Base-by-base conservation (phyloP, 352 stramenopile genomes). In the Thalassiosira hispida region DNA sequence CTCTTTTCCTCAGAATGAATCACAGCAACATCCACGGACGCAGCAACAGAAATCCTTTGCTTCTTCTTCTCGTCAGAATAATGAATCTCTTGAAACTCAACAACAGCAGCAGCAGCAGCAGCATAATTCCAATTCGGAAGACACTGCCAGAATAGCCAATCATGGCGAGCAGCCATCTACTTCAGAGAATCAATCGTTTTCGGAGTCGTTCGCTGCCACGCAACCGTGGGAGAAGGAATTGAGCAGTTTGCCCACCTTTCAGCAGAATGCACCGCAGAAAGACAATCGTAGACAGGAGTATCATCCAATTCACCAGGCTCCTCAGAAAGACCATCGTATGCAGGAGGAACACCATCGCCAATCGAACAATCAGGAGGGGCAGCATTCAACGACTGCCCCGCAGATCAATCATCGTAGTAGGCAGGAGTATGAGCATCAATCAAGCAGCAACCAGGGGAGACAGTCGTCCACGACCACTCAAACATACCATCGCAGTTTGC, bases 151-250 rank as follows among this genome's bases (percentile, higher is more conserved):
- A 56, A 56, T 56, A 14, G 60, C 18, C 27, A 69, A 69, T 59
- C 47, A 47, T 59, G 1, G 25, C 12, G 38, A 31, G 3, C 9
- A 16, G n/a, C n/a, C 20, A 33, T 22, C 44, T 16, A 59, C 60
- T 20, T 27, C 55, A 18, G 27, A 63, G 20, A 23, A 63, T 47
- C 55, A 27, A 46, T 63, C 29, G 23, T 65, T 33, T 0, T 65
- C 56, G 16, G 56, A 73, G 63, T 75, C 53, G 20, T 67, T 75
- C 31, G 25, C 20, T 53, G 16, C 31, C 35, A 75, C 66, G 12
- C 52, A 67, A 23, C 8, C 66, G n/a, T 75, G 66, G 66, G 66
- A 75, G 35, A 75, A 44, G 52, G 66, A 75, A 53, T 55, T 75
- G 40, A 29, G 44, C 42, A 40, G 44, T 59, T 8, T 1, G 27